Evolutionary conservation across 345 rosid species (phyloP), one percentile per base, ranked within the genome.

Genomic region (Fremontodendron californicum): DNA sequence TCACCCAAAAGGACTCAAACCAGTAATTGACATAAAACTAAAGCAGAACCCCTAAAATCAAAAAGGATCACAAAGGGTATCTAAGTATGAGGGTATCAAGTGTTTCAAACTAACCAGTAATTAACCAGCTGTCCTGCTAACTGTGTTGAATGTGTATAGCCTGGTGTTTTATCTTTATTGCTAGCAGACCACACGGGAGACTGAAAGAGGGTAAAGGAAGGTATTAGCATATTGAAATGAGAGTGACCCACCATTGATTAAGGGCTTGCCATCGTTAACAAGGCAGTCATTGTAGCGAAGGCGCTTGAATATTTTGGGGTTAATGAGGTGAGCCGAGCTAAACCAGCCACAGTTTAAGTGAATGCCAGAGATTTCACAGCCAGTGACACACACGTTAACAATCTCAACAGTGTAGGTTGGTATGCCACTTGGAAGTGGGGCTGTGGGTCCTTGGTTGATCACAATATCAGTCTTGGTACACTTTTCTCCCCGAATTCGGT

Each of bases 271-370:
- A 4, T 88, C 79, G 82, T 95, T 93, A 10, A 92, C 94, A 18
- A 95, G 93, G 80, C 99, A 95, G 80, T 95, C 98, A 61, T 95
- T 78, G 84, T 89, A 93, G 81, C 78, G 74, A 5, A 95, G 83
- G 54, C 99, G 98, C 83, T 85, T 92, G 91, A 95, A 93, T 19
- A 87, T 78, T 79, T 81, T 89, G 10, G 98, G 99, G 82, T 95
- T 92, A 63, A 95, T 71, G 82, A 89, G 86, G 3, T 78, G 88
- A 21, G 85, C 92, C 1, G 99, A 93, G 83, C 98, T 95, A 78
- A 95, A 95, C 99, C 98, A 92, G 55, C 98, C 97, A 65, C 99
- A 95, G 45, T 18, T 78, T 40, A 95, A 75, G 84, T 93, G 99
- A 43, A 95, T 89, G 39, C 83, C 67, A 1, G 92, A 82, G 60